A percentile compares a stretch with the other conserved stretches of the same genome.
phyloP scores from a whole-genome alignment of 2,329 filamentous ascomycete genomes.

The Colletotrichum destructivum region DNA sequence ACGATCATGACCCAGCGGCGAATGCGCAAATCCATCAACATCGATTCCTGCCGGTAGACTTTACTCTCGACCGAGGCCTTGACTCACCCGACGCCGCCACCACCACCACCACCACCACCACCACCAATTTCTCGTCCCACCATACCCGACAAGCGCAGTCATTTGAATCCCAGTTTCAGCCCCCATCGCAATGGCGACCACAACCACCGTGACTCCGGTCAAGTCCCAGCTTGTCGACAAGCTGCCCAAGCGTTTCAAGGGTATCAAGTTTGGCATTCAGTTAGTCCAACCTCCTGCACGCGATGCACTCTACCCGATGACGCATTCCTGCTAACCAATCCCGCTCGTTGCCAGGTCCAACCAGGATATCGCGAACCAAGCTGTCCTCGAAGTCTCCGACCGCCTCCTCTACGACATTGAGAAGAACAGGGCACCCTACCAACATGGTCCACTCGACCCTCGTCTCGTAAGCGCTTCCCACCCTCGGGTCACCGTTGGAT shows the following conservation, averaged over 20 bases:
- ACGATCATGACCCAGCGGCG: conserved; percentile 40
- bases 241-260: conserved; percentile 91
- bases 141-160: not conserved
- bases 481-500: not conserved
- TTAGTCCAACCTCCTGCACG: conserved; percentile 54
- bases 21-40: conserved; percentile 34
- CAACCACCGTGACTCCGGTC: conserved; percentile 56
- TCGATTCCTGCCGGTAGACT: conserved; percentile 35
- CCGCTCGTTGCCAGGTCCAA: conserved; percentile 74
- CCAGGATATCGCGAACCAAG: conserved; percentile 95
- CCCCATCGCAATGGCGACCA: conserved; percentile 41
- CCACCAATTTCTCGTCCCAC: not conserved
- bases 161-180: not conserved
- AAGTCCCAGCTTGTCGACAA: conserved; percentile 94
- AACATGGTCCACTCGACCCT: conserved; percentile 88
- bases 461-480: conserved; percentile 71
- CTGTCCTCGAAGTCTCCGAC: conserved; percentile 94
- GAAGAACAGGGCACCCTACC: conserved; percentile 80
- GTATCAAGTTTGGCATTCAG: conserved; percentile 95
- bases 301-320: not conserved
- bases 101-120: not conserved
- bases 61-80: conserved; percentile 18
- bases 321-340: not conserved
- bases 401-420: conserved; percentile 93
- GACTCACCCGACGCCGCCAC: conserved; percentile 20